phyloP scores from a whole-genome alignment of 2,329 filamentous ascomycete genomes.

The Aspergillus sp. region DNA sequence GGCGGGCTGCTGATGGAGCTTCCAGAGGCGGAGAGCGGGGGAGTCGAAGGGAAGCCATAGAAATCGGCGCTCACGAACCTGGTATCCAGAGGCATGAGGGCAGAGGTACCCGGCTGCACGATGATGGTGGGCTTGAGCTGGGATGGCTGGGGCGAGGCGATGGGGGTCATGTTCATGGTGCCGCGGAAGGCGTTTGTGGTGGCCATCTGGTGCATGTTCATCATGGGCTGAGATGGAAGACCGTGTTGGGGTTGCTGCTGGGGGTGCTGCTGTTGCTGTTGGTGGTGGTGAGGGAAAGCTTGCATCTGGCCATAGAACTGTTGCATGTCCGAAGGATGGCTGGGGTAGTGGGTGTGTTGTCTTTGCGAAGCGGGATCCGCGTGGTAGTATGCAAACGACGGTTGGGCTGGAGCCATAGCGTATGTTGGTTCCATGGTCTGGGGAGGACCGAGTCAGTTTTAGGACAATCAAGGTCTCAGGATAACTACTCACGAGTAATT shows the following conservation, averaged over 20 bases:
- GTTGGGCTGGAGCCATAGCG: conserved; percentile 45
- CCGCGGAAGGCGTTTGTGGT: conserved; percentile 36
- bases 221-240: conserved; percentile 31
- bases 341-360: conserved; percentile 68
- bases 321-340: conserved; percentile 48
- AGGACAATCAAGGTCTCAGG: too few species aligned
- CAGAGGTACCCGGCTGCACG: conserved; percentile 49
- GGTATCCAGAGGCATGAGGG: conserved; percentile 61
- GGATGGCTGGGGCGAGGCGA: conserved; percentile 65
- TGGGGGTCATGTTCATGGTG: conserved; percentile 51
- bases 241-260: conserved; percentile 15
- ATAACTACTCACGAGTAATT: not conserved
- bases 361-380: conserved; percentile 66
- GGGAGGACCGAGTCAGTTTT: not conserved
- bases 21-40: conserved; percentile 74
- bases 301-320: conserved; percentile 38
- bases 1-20: conserved; percentile 80
- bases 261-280: conserved; percentile 13
- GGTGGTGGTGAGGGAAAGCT: conserved; percentile 17
- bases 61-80: conserved; percentile 57
- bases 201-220: conserved; percentile 39
- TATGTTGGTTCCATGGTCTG: conserved; percentile 55
- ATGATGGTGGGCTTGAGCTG: conserved; percentile 68
- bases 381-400: conserved; percentile 80
- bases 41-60: conserved; percentile 74